Base-by-base conservation (phyloP, 2,329 filamentous ascomycete species). In the Cladosporium austrohemisphaericum region DNA sequence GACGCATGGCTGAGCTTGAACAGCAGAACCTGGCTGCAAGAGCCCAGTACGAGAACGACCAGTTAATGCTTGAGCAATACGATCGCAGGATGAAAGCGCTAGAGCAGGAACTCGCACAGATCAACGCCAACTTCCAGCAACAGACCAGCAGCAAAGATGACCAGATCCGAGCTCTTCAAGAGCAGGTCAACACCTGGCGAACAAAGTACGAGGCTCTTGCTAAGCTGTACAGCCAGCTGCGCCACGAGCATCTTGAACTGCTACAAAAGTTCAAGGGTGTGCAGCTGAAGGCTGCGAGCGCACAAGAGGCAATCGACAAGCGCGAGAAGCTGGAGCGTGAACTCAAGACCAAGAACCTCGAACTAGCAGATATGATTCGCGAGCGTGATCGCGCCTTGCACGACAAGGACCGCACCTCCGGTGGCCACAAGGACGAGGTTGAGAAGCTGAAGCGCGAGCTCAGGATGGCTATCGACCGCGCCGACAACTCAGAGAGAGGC, bases 311-410 rank as follows among this genome's bases (percentile, higher is more conserved):
- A 1, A 95, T 97, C 55, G 93, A 97, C 50, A 84, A 81, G 60
- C 85, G 92, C 7, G 93, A 98, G 73, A 95, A 94, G 75, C 78
- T 98, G 45, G 90, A 97, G 73, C 86, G 92, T 26, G 93, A 98
- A 72, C 86, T 98, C 67, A 98, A 98, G 80, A 96, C 92, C 23
- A 98, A 98, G 80, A 98, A 98, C 65, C 76, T 98, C n/a, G 93
- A 98, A 69, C 73, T 98, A 54, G 93, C 93, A 25, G 90, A 97
- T 67, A 97, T 98, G 93, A 98, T 98, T 57, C 83, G 93, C 35
- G 93, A 98, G 73, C 81, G 93, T 59, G 93, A 98, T 65, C 83
- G 93, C 56, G 93, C 93, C 23, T 72, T 96, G 45, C 89, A 97
- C 64, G 93, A 98, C 55, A 89, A 91, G 67, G 93, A 98, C 65